Percentiles rank a stretch among this genome's conserved stretches.
These are phyloP conservation scores for Coleophoma crateriformis DNA, from an alignment of 2,329 filamentous ascomycete species.

Conservation along the genomic window DNA sequence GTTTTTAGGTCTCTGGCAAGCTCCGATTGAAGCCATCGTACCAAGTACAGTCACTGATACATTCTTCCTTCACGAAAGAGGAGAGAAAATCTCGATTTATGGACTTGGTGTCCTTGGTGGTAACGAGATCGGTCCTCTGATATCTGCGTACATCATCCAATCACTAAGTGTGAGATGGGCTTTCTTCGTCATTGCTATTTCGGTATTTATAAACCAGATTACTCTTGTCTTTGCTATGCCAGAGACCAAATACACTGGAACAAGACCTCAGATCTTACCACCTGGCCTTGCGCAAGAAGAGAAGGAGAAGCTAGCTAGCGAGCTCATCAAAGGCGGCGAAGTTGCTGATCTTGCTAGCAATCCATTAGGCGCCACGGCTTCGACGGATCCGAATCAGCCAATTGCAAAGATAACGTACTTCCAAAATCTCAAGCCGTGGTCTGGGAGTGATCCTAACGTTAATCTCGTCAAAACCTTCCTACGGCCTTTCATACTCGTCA, in stretches of 20 bases:
- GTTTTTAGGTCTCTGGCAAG: constrained; percentile 9
- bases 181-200: constrained; percentile 14
- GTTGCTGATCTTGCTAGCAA: not conserved
- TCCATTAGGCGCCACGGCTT: not conserved
- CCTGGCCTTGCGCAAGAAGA: not conserved
- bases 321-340: not conserved
- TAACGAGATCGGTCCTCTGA: constrained; percentile 21
- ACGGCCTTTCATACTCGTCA: constrained; percentile 33
- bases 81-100: constrained; percentile 13
- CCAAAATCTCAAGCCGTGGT: constrained; percentile 8
- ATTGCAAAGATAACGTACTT: constrained; percentile 7
- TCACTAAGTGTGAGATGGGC: constrained; percentile 9
- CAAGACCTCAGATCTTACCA: constrained; percentile 10
- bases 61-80: constrained; percentile 12
- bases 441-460: constrained; percentile 15
- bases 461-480: constrained; percentile 23
- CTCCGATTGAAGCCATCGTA: constrained; percentile 49
- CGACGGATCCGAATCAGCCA: not conserved
- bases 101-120: constrained; percentile 19
- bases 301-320: not conserved
- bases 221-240: constrained; percentile 21
- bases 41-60: constrained; percentile 35
- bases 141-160: constrained; percentile 20
- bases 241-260: constrained; percentile 19
- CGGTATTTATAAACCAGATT: constrained; percentile 13